Evolutionary conservation across 768 basidiomycete species (phyloP).

Genomic region (Trametes sanguinea): DNA sequence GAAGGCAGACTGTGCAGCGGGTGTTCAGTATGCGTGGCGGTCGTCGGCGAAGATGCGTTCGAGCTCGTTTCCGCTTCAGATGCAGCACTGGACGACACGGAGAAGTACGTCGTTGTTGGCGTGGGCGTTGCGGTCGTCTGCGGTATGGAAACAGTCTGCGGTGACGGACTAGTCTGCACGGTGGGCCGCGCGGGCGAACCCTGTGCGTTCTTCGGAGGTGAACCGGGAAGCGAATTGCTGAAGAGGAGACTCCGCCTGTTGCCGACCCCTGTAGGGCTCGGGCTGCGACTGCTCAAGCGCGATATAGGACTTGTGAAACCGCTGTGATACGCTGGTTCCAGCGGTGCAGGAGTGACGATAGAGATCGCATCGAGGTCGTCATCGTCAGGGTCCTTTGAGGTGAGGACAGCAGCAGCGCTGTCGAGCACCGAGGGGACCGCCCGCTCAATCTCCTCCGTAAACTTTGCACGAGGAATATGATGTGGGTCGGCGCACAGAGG

Average conservation of each 20-base stretch:
- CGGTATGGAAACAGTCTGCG: conserved; percentile 9
- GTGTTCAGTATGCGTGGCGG: conserved; percentile 37
- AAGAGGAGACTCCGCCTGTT: conserved; percentile 41
- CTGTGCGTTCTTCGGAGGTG: conserved; percentile 17
- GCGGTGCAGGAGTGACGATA: conserved; percentile 57
- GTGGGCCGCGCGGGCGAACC: conserved; percentile 29
- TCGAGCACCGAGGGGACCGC: conserved; percentile 86
- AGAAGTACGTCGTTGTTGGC: conserved; percentile 53
- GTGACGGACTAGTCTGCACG: conserved; percentile 29
- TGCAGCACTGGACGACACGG: conserved; percentile 34
- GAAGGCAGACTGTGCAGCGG: conserved; percentile 32
- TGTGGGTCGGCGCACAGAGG: conserved; percentile 60
- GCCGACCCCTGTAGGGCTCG: conserved; percentile 54
- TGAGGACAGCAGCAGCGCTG: conserved; percentile 74
- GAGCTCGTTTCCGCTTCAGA: conserved; percentile 32
- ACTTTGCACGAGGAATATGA: conserved; percentile 69
- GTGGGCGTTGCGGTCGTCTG: conserved; percentile 32
- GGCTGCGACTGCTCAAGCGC: conserved; percentile 62
- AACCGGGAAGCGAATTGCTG: conserved; percentile 26
- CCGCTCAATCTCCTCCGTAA: conserved; percentile 73
- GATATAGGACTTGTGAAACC: conserved; percentile 69
- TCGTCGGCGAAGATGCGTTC: conserved; percentile 40
- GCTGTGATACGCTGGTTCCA: conserved; percentile 42
- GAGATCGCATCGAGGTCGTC: conserved; percentile 60
- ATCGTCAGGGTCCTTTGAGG: conserved; percentile 36